Evolutionary conservation across 495 filamentous ascomycete genomes (phyloP), one percentile per base, ranked within the genome.

Genomic region (Xylaria intraflava): DNA sequence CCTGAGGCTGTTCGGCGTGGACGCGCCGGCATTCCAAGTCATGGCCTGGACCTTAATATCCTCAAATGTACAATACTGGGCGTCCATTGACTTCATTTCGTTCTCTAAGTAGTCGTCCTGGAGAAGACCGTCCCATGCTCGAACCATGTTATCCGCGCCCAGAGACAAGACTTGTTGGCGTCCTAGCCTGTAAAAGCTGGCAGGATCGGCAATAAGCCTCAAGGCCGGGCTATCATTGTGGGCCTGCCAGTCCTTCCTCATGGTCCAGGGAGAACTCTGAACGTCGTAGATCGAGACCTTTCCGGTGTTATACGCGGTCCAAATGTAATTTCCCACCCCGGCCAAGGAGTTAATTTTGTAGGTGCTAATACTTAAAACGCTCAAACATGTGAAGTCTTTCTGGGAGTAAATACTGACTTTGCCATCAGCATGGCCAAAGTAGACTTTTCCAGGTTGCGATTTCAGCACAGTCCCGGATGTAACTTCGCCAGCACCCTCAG

Each of bases 21-120:
- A 83, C 24, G 93, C 93, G 3, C 93, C 93, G 20, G 90, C 93
- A 67, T 98, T 98, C 93, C 93, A 98, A 11, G 93, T 96, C 69
- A 96, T 71, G 11, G 96, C 80, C 14, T 86, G 64, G 20, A 86
- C 81, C 44, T 79, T 85, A 41, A 97, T 78, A 60, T 93, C 82
- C 17, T 89, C 79, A 71, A 96, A 95, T 19, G 74, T 77, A 73
- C 90, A 96, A 61, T 84, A 98, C 41, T 92, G 81, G 6, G 76
- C 71, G 58, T 96, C 91, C 53, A 82, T 80, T 29, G 73, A 73
- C 65, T 90, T 89, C 91, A 98, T 95, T 55, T 92, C 83, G 29
- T 72, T 68, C 69, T 94, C 90, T 22, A 98, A 71, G 88, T 90
- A 96, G 69, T 98, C 94, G 24, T 96, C 88, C 65, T 90, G 83